Base-by-base conservation (phyloP, 352 stramenopile genomes). In the Phytophthora citricola region DNA sequence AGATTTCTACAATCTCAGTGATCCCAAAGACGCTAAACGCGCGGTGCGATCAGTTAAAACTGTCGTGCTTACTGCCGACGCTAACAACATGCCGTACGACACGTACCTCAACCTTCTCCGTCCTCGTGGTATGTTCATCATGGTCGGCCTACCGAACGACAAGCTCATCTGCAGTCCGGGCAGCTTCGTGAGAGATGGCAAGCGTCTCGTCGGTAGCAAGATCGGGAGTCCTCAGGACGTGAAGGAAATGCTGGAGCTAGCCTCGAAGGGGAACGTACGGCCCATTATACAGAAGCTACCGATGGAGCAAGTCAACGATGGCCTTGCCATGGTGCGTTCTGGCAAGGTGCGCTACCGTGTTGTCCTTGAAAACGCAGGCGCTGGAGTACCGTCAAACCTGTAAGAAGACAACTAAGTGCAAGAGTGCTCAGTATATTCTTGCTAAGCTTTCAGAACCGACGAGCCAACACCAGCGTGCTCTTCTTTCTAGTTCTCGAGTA, bases 31-130 rank as follows among this genome's bases (percentile, higher is more conserved):
- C 61, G 45, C 36, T 17, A 41, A 20, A 17, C 36, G 36, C 9
- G 36, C 36, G 36, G 36, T 41, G 11, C 36, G 36, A 41, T 41
- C 36, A 7, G 57, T 94, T 29, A 74, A 95, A 58, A 49, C 85
- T 20, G 66, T 97, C 52, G 20, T 96, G 11, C 72, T 93, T 45
- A 94, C 89, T 4, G 71, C 90, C 20, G 60, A 81, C 22, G 76
- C 86, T 3, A 66, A 43, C 52, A 75, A 87, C 39, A 62, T 77
- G 68, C 45, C 69, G 14, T 70, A 85, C 34, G 51, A 78, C 9
- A 47, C 58, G 17, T 84, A 91, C 49, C 46, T 91, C 41, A 39
- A 43, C 12, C 56, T 92, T 9, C 54, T 96, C n/a, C 66, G 73
- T 12, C 50, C 65, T 3, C 60, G 77, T 38, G 89, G 86, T 17